A percentile compares a stretch with the other conserved stretches of the same genome.
phyloP scores from a whole-genome alignment of 1,284 basidiomycete species.

The Trichosporon sp. region DNA sequence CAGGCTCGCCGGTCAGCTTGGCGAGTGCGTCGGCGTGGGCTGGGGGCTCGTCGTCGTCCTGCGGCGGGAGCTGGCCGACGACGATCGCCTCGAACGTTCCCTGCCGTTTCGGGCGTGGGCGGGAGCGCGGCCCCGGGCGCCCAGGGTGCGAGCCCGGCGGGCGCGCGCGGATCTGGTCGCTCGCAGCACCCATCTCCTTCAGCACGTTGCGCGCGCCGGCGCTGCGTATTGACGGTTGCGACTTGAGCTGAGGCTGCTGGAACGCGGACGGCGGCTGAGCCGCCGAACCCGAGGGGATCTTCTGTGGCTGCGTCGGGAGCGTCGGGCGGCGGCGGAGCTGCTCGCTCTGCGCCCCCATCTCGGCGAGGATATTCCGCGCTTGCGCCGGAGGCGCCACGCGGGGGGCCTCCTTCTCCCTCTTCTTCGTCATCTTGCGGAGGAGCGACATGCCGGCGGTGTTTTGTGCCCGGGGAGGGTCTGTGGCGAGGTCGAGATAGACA shows the following conservation, averaged over 20 bases:
- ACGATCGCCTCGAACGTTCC: slow-evolving; percentile 27
- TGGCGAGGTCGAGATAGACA: background rate
- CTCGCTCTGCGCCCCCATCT: slow-evolving; percentile 12
- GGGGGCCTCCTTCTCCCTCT: background rate
- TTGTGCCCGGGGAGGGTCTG: background rate
- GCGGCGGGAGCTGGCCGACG: background rate
- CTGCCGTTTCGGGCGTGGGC: background rate
- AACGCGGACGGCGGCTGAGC: background rate
- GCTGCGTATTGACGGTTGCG: background rate
- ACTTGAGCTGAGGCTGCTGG: background rate
- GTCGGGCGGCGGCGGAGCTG: slow-evolving; percentile 8
- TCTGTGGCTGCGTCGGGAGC: background rate
- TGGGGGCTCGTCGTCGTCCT: background rate
- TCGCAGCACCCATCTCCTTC: background rate
- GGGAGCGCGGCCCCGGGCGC: background rate
- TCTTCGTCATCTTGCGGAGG: slow-evolving; percentile 1
- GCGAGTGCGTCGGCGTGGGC: background rate
- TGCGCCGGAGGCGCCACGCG: slow-evolving; percentile 8
- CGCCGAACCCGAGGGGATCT: background rate
- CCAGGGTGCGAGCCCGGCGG: background rate
- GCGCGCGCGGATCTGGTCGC: background rate
- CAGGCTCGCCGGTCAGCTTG: background rate
- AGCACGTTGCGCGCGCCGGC: background rate
- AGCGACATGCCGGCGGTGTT: background rate
- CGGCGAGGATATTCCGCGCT: slow-evolving; percentile 16